Conservation (phyloP, 164 flowering plant genomes). For the Aristolochia contorta region DNA sequence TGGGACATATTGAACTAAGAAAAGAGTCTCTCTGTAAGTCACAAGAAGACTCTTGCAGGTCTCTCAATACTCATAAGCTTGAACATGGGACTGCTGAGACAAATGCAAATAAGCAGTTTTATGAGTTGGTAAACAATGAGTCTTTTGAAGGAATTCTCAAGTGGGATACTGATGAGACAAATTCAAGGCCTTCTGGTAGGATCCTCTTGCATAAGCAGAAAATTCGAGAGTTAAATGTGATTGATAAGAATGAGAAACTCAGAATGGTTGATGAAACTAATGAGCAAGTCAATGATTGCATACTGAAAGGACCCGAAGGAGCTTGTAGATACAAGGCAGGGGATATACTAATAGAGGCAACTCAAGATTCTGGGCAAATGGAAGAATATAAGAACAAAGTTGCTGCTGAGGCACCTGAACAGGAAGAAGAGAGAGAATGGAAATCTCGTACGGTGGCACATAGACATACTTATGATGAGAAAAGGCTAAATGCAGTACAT, state of each 20-base stretch:
- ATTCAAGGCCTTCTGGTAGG: too few species aligned
- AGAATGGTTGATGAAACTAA: background rate
- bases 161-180: conserved; percentile 5
- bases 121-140: conserved; percentile 42
- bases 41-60: conserved; percentile 6
- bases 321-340: too few species aligned
- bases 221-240: conserved; percentile 10
- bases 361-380: conserved; percentile 4
- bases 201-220: too few species aligned
- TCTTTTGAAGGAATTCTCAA: background rate
- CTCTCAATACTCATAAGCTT: conserved; percentile 16
- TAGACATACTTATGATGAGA: conserved; percentile 3
- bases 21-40: conserved; percentile 6
- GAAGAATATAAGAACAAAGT: background rate
- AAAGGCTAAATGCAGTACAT: conserved; percentile 12
- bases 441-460: background rate
- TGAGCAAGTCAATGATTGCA: too few species aligned
- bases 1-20: conserved; percentile 11
- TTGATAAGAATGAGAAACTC: conserved; percentile 12
- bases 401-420: background rate
- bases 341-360: too few species aligned
- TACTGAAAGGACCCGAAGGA: too few species aligned
- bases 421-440: background rate
- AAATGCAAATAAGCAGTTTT: conserved; percentile 49
- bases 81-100: conserved; percentile 37